Conservation (phyloP, 805 yeast genomes). For the Lachancea nothofagi region DNA sequence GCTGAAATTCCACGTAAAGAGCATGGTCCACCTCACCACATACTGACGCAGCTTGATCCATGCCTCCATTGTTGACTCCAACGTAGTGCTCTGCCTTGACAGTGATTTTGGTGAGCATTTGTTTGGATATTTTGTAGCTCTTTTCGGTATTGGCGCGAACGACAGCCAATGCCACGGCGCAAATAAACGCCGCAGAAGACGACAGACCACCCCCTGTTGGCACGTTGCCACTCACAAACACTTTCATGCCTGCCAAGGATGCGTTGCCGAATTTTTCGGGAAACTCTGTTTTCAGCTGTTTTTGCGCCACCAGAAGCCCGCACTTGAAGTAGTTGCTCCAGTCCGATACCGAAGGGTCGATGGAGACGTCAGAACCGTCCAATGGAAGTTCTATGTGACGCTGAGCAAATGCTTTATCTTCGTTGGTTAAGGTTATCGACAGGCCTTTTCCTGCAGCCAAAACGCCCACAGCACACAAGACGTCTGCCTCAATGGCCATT, state of each 20-base stretch:
- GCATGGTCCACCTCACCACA: slow-evolving; percentile 57
- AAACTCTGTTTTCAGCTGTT: slow-evolving; percentile 36
- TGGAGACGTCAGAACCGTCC: slow-evolving; percentile 38
- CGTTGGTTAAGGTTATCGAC: slow-evolving; percentile 34
- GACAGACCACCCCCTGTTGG: slow-evolving; percentile 71
- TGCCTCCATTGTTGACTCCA: slow-evolving; percentile 74
- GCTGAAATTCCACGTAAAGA: slow-evolving; percentile 54
- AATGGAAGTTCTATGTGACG: slow-evolving; percentile 37
- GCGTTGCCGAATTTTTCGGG: slow-evolving; percentile 28
- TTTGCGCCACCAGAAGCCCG: slow-evolving; percentile 55
- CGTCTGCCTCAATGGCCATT: slow-evolving; percentile 64
- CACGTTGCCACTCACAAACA: slow-evolving; percentile 56
- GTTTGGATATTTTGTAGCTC: slow-evolving; percentile 37
- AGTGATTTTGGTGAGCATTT: slow-evolving; percentile 52
- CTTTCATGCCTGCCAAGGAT: slow-evolving; percentile 43
- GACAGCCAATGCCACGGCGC: slow-evolving; percentile 54
- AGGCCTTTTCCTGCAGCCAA: slow-evolving; percentile 20
- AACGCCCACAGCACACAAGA: slow-evolving; percentile 46
- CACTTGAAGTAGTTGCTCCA: slow-evolving; percentile 72
- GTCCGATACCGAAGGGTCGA: slow-evolving; percentile 45
- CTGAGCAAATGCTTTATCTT: slow-evolving; percentile 33
- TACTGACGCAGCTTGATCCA: slow-evolving; percentile 72
- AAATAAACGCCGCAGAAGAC: slow-evolving; percentile 68
- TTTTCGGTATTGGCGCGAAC: slow-evolving; percentile 47
- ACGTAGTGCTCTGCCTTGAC: slow-evolving; percentile 64